Percentiles rank a stretch among this genome's conserved stretches.
phyloP scores from a whole-genome alignment of 2,329 filamentous ascomycete species.

The Monosporascus sp. region DNA sequence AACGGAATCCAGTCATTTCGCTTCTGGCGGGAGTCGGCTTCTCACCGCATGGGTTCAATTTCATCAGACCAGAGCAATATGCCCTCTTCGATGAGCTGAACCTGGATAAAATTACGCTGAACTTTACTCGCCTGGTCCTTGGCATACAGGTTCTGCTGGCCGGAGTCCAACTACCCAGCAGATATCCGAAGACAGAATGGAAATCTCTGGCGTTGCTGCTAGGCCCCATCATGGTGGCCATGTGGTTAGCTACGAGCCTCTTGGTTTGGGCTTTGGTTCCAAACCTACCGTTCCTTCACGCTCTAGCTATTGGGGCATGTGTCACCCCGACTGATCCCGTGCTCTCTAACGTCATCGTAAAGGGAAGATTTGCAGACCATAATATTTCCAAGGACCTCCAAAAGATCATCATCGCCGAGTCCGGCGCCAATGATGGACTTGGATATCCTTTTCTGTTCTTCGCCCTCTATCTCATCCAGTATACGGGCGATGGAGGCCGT shows the following conservation, averaged over 20 bases:
- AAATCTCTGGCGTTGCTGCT: constrained; percentile 68
- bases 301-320: constrained; percentile 75
- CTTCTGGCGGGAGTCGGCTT: constrained; percentile 73
- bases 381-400: constrained; percentile 80
- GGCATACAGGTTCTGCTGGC: constrained; percentile 87
- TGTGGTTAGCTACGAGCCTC: constrained; percentile 82
- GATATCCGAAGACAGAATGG: constrained; percentile 76
- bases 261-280: constrained; percentile 74
- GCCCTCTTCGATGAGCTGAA: constrained; percentile 49
- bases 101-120: constrained; percentile 69
- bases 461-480: constrained; percentile 78
- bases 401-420: constrained; percentile 75
- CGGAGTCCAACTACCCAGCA: constrained; percentile 79
- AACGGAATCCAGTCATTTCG: constrained; percentile 62
- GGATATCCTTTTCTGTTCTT: constrained; percentile 88
- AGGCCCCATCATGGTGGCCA: constrained; percentile 76
- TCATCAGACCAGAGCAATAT: constrained; percentile 72
- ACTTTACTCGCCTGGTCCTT: constrained; percentile 81
- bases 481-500: constrained; percentile 53
- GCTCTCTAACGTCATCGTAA: constrained; percentile 83
- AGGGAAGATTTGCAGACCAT: constrained; percentile 87
- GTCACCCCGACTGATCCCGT: constrained; percentile 92
- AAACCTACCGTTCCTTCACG: constrained; percentile 66
- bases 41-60: constrained; percentile 71
- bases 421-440: constrained; percentile 82